phyloP scores from a whole-genome alignment of 495 filamentous ascomycete genomes.

The Sabuloglossum arenarium region DNA sequence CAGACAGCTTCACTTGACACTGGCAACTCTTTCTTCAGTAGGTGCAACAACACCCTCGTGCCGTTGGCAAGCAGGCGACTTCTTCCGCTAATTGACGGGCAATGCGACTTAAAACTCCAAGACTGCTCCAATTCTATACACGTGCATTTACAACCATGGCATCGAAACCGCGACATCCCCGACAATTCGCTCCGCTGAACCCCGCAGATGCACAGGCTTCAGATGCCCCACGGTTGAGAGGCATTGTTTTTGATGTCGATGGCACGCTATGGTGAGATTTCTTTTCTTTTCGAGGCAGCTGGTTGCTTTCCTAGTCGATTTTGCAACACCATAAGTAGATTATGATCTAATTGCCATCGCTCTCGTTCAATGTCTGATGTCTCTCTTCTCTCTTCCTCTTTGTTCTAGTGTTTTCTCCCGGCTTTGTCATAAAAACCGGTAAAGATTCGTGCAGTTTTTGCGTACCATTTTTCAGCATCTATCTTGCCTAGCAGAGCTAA shows the following conservation, averaged over 20 bases:
- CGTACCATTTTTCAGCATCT: neutral
- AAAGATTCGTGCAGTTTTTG: too few relatives aligned
- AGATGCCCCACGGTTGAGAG: constrained; percentile 39
- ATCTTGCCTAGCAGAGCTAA: neutral
- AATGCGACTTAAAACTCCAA: neutral
- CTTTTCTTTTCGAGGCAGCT: neutral
- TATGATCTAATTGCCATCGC: too few relatives aligned
- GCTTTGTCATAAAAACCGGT: too few relatives aligned
- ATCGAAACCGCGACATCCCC: constrained; percentile 4
- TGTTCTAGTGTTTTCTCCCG: too few relatives aligned
- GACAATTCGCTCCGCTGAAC: constrained; percentile 30
- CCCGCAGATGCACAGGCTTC: constrained; percentile 11
- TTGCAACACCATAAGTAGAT: too few relatives aligned
- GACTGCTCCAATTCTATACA: neutral
- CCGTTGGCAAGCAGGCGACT: too few relatives aligned
- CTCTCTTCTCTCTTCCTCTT: too few relatives aligned
- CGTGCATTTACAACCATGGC: neutral
- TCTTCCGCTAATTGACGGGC: neutral
- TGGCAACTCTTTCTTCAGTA: neutral
- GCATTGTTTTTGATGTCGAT: constrained; percentile 88
- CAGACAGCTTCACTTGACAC: neutral
- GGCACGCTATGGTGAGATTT: constrained; percentile 67
- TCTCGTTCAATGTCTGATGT: too few relatives aligned
- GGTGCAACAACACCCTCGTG: neutral
- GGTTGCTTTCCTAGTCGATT: neutral